Evolutionary conservation across 139 green algal species (phyloP).

Genomic region (Choricystis sp.): DNA sequence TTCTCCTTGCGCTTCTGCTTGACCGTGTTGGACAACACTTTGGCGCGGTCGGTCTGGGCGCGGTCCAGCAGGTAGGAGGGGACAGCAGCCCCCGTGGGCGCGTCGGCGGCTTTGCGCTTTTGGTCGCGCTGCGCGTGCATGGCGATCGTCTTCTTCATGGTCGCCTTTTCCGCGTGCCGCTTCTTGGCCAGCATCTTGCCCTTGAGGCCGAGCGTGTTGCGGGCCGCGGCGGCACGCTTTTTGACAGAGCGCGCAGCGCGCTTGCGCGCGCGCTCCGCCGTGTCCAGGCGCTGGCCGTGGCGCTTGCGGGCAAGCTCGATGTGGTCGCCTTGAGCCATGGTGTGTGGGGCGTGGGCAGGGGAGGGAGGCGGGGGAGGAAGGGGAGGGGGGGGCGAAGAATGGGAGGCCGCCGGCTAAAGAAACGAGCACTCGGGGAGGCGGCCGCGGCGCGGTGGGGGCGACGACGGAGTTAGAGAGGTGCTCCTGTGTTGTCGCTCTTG

Average conservation of each 20-base stretch:
- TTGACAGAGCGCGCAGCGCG: conserved; percentile 83
- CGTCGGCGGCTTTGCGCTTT: conserved; percentile 83
- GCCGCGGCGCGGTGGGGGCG: too few species aligned
- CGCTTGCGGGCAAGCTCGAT: conserved; percentile 95
- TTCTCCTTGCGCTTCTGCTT: conserved; percentile 99
- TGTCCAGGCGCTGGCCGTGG: conserved; percentile 72
- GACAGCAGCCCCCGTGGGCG: conserved; percentile 64
- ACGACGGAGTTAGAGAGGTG: too few species aligned
- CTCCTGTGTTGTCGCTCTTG: too few species aligned
- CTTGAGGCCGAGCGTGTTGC: conserved; percentile 81
- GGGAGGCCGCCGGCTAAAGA: too few species aligned
- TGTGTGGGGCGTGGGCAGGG: too few species aligned
- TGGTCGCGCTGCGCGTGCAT: conserved; percentile 93
- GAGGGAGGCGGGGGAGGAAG: too few species aligned
- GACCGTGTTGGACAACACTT: conserved; percentile 98
- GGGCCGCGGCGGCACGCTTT: conserved; percentile 63
- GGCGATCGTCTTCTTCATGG: conserved; percentile 97
- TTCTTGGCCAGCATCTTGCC: conserved; percentile 97
- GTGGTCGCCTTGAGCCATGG: conserved; percentile 95
- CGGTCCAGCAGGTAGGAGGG: conserved; percentile 96
- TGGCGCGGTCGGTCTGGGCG: conserved; percentile 86
- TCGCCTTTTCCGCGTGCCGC: conserved; percentile 88
- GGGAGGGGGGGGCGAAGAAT: too few species aligned
- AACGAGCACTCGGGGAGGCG: too few species aligned
- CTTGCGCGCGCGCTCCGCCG: conserved; percentile 88